phyloP scores from a whole-genome alignment of 257 asterid species.

The Gardenia jasminoides region DNA sequence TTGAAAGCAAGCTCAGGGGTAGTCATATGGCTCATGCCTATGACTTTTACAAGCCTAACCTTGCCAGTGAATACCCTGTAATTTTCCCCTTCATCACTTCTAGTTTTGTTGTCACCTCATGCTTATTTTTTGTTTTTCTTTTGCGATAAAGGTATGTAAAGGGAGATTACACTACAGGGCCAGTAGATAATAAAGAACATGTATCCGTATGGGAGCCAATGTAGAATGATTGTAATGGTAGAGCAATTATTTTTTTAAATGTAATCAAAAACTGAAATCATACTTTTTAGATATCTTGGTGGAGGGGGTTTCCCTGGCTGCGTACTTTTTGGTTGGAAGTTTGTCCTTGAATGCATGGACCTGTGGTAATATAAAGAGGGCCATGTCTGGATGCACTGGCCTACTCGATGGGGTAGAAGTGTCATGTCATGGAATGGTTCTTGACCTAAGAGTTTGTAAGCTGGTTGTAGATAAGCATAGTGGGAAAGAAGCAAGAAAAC shows the following conservation, averaged over 20 bases:
- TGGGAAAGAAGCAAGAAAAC: neutral
- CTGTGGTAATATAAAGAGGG: neutral
- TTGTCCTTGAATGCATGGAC: neutral
- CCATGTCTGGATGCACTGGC: neutral
- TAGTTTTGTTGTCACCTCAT: neutral
- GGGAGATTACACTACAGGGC: neutral
- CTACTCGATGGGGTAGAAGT: neutral
- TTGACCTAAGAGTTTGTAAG: neutral
- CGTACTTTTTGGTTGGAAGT: neutral
- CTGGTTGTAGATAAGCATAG: neutral
- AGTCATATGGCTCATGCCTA: conserved; percentile 97
- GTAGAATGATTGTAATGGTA: neutral
- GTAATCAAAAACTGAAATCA: neutral
- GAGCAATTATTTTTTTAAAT: neutral
- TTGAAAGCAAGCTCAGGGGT: conserved; percentile 93
- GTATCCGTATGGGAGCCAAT: neutral
- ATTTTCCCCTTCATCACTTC: conserved; percentile 26
- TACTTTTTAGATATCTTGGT: neutral
- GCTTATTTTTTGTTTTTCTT: neutral
- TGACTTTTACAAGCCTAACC: conserved; percentile 98
- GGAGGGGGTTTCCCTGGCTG: neutral
- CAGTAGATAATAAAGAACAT: neutral
- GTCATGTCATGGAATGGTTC: conserved; percentile 1
- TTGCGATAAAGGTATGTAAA: neutral
- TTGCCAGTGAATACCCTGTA: conserved; percentile 99